phyloP scores from a whole-genome alignment of 768 basidiomycete species.

The Asterophora lycoperdoides region DNA sequence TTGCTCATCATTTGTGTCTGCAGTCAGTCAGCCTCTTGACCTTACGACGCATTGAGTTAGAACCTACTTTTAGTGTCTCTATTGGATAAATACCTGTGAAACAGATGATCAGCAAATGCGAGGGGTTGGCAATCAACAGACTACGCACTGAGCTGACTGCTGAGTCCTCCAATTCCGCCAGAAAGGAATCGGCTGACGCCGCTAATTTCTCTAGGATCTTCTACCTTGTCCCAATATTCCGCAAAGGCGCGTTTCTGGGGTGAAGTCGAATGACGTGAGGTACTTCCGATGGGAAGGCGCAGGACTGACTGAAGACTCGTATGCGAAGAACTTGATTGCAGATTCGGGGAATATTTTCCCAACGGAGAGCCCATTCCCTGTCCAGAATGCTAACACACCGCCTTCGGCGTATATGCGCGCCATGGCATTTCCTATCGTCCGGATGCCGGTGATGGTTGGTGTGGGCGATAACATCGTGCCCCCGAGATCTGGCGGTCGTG shows the following conservation, averaged over 20 bases:
- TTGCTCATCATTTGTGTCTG: constrained; percentile 97
- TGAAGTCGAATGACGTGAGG: constrained; percentile 5
- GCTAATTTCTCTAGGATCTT: constrained; percentile 85
- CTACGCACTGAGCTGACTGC: constrained; percentile 80
- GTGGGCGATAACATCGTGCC: constrained; percentile 43
- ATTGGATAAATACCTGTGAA: constrained; percentile 87
- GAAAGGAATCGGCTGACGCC: constrained; percentile 91
- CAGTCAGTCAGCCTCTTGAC: constrained; percentile 3
- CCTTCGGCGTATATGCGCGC: constrained; percentile 84
- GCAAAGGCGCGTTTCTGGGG: constrained; percentile 91
- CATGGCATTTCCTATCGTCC: constrained; percentile 68
- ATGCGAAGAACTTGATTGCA: constrained; percentile 96
- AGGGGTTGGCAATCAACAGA: constrained; percentile 7
- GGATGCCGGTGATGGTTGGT: constrained; percentile 48
- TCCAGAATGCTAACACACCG: constrained; percentile 91
- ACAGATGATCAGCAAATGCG: constrained; percentile 16
- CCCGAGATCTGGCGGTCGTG: constrained; percentile 71
- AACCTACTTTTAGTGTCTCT: constrained; percentile 83
- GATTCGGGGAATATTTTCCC: constrained; percentile 97
- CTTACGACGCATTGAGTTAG: constrained; percentile 5
- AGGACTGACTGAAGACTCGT: constrained; percentile 80
- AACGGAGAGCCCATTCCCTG: constrained; percentile 93
- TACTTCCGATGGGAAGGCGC: background rate
- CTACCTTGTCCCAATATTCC: constrained; percentile 84
- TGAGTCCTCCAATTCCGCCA: constrained; percentile 94